A percentile compares a stretch with the other conserved stretches of the same genome.
phyloP scores from a whole-genome alignment of 495 filamentous ascomycete genomes.

The Staphylotrichum longicolle region DNA sequence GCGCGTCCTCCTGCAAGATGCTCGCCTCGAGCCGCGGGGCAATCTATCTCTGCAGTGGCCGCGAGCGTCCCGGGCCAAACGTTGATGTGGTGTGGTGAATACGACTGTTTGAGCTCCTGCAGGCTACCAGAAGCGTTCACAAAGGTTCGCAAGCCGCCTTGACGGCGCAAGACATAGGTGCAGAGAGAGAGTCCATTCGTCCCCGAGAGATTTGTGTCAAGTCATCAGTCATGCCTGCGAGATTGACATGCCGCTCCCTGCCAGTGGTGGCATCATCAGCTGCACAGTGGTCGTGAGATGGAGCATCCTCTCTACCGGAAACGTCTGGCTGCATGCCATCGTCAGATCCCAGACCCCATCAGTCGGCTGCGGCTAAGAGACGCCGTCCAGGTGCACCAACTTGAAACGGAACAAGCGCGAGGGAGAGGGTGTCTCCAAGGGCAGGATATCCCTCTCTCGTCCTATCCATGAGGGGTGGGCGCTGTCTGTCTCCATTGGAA shows the following conservation, averaged over 20 bases:
- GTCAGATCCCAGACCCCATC: slow-evolving; percentile 18
- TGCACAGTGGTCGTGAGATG: background rate
- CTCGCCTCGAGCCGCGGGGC: slow-evolving; percentile 18
- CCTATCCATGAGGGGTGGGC: slow-evolving; percentile 18
- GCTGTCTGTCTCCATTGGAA: slow-evolving; percentile 9
- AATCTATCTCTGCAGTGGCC: slow-evolving; percentile 8
- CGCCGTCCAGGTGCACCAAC: slow-evolving; percentile 24
- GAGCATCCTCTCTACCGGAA: slow-evolving; percentile 1
- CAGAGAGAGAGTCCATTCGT: slow-evolving; percentile 14
- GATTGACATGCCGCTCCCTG: slow-evolving; percentile 10
- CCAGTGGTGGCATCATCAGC: slow-evolving; percentile 1
- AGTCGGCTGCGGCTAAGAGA: slow-evolving; percentile 28
- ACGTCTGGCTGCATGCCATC: slow-evolving; percentile 8
- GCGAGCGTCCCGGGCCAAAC: slow-evolving; percentile 3
- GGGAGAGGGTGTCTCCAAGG: slow-evolving; percentile 7
- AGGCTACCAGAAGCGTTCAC: slow-evolving; percentile 21
- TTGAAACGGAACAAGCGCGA: slow-evolving; percentile 42
- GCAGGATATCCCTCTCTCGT: slow-evolving; percentile 5
- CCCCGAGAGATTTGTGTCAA: slow-evolving; percentile 17
- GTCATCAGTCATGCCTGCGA: slow-evolving; percentile 15
- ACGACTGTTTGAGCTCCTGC: slow-evolving; percentile 18
- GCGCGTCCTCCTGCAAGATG: slow-evolving; percentile 8
- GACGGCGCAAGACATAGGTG: slow-evolving; percentile 11
- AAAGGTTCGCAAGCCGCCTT: slow-evolving; percentile 1
- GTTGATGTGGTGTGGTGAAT: slow-evolving; percentile 3